Conservation (phyloP, 1,139 yeast genomes). For the Yamadazyma pseudoaaseri region DNA sequence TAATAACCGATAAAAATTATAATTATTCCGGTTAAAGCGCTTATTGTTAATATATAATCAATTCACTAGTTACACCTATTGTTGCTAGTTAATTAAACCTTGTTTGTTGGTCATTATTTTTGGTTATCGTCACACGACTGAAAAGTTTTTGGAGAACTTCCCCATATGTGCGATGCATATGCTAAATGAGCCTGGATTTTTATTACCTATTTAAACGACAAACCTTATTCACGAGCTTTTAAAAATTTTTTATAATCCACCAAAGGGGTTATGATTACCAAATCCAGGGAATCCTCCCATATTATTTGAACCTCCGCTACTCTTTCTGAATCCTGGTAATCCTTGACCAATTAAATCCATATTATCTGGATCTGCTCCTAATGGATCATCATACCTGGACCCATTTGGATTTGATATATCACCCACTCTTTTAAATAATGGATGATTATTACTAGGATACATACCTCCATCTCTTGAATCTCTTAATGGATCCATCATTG, state of each 20-base stretch:
- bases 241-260: constrained; percentile 6
- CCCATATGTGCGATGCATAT: constrained; percentile 1
- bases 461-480: constrained; percentile 37
- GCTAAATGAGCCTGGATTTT: not conserved
- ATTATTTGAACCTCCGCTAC: constrained; percentile 14
- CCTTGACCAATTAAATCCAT: constrained; percentile 46
- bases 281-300: constrained; percentile 4
- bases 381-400: constrained; percentile 57
- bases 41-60: too few species aligned
- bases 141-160: not conserved
- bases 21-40: too few species aligned
- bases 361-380: constrained; percentile 36
- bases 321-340: constrained; percentile 41
- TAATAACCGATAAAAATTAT: too few species aligned
- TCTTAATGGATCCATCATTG: constrained; percentile 12
- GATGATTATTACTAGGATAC: constrained; percentile 53
- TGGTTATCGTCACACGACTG: not conserved
- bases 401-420: constrained; percentile 41
- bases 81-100: too few species aligned
- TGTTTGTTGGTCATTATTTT: not conserved
- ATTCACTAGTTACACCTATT: too few species aligned
- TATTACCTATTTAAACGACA: not conserved
- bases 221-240: too few species aligned
- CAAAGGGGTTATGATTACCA: constrained; percentile 11
- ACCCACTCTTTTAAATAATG: constrained; percentile 33